Base-by-base conservation (phyloP, 2,329 filamentous ascomycete genomes). In the Volutella citrinella region DNA sequence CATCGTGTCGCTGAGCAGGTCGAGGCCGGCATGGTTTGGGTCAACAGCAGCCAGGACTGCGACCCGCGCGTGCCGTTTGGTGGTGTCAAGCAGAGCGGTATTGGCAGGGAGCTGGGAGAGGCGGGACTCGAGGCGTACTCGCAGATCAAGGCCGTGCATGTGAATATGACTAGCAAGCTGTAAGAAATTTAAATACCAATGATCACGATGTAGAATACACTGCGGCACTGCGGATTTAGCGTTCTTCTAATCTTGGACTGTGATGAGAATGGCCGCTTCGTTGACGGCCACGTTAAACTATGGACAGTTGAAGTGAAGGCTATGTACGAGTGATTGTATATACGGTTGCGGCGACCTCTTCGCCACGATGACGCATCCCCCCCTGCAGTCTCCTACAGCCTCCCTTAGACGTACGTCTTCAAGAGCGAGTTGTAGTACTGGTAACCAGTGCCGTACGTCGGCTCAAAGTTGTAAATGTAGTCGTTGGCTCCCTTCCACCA, bases 11-110 rank as follows among this genome's bases (percentile, higher is more conserved):
- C 73, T n/a, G 69, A 70, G 34, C 70, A 69, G n/a, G 72, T 82
- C 32, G 74, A 82, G 54, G 67, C 76, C 2, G 78, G 78, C 21
- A 70, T 68, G 63, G 65, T 70, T 21, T 71, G 66, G 68, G 61
- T 72, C 45, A 72, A 72, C 49, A 62, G 58, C 7, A 62, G 56
- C 8, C 63, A 66, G 27, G 64, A 67, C 36, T 61, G 55, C 0
- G 63, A 67, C 18, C 51, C 60, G 19, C 47, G 61, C 10, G 55
- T 68, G 9, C 64, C 65, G 2, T 68, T 68, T 42, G 65, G 65
- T 15, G 64, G 64, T 5, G 56, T 66, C 34, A 68, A 68, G 52
- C 64, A 68, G 55, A 68, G 64, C 30, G 64, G 65, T 21, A 61
- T 68, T 30, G 64, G 65, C 1, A 53, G 64, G 10, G 65, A 68